Conservation (phyloP, 192 early-diverging fungal genomes). For the Backusella liffmaniae region DNA sequence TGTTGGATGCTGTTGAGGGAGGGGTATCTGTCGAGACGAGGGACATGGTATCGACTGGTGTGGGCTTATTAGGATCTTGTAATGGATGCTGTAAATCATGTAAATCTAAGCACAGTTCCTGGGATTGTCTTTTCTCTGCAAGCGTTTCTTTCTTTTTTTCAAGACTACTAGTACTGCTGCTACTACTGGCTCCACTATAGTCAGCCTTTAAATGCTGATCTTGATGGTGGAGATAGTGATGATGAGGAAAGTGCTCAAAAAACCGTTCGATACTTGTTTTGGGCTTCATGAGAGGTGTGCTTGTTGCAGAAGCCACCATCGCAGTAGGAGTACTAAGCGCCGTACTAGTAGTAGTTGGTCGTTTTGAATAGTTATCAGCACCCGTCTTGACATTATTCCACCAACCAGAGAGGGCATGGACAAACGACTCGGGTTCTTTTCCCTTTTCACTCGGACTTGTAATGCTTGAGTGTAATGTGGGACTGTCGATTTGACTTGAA, state of each 20-base stretch:
- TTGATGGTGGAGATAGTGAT: neutral
- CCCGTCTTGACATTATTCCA: constrained; percentile 27
- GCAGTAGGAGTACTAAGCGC: neutral
- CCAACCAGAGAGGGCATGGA: constrained; percentile 14
- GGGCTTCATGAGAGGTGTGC: neutral
- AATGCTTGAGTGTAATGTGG: neutral
- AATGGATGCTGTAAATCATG: constrained; percentile 12
- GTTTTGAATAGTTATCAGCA: constrained; percentile 16
- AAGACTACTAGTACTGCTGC: neutral
- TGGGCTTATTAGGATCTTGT: neutral
- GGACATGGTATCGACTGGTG: neutral
- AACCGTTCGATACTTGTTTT: neutral
- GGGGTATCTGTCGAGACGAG: neutral
- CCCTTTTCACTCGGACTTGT: neutral
- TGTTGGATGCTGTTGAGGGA: neutral
- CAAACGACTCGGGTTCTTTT: neutral
- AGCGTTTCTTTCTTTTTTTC: neutral
- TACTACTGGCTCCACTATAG: neutral
- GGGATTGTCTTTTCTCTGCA: neutral
- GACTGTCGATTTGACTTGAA: constrained; percentile 1
- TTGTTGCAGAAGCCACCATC: neutral
- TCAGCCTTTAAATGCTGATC: neutral
- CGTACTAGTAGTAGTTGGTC: neutral
- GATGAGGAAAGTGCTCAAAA: neutral
- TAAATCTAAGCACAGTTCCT: neutral